Evolutionary conservation across 805 yeast species (phyloP).

Genomic region (Schwanniomyces pseudopolymorphus): DNA sequence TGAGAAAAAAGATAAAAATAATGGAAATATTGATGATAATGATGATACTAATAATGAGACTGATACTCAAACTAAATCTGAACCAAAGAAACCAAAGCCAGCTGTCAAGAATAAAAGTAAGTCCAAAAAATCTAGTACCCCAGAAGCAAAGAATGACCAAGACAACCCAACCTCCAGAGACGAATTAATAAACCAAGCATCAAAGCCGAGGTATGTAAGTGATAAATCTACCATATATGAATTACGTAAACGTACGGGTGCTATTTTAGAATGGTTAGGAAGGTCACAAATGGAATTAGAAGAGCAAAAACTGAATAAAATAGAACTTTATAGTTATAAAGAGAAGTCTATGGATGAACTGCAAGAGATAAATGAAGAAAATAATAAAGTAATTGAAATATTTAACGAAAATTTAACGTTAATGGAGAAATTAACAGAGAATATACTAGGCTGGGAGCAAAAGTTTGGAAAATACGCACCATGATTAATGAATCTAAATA

Average conservation of each 20-base stretch:
- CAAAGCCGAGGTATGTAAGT: conserved; percentile 82
- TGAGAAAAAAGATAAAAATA: conserved; percentile 11
- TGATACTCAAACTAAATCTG: conserved; percentile 10
- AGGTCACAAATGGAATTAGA: conserved; percentile 82
- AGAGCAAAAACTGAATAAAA: conserved; percentile 63
- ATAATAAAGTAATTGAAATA: conserved; percentile 32
- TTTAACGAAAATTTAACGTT: conserved; percentile 59
- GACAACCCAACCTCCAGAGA: conserved; percentile 27
- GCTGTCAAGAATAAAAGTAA: conserved; percentile 4
- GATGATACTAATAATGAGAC: conserved; percentile 6
- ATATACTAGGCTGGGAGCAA: conserved; percentile 77
- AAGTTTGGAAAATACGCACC: conserved; percentile 56
- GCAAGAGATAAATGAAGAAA: conserved; percentile 23
- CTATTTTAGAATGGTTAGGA: conserved; percentile 87
- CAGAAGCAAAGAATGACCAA: conserved; percentile 22
- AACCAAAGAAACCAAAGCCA: conserved; percentile 10
- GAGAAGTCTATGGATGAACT: conserved; percentile 27
- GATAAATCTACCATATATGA: conserved; percentile 74
- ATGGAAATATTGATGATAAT: conserved; percentile 10
- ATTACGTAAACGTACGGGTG: conserved; percentile 83
- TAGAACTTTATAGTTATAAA: conserved; percentile 46
- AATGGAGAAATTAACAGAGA: conserved; percentile 74
- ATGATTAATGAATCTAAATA: conserved; percentile 10
- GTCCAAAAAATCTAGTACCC: conserved; percentile 5
- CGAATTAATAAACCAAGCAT: conserved; percentile 63